Evolutionary conservation across 2,329 filamentous ascomycete species (phyloP), one percentile per base, ranked within the genome.

Genomic region (Teratosphaeria gauchensis): DNA sequence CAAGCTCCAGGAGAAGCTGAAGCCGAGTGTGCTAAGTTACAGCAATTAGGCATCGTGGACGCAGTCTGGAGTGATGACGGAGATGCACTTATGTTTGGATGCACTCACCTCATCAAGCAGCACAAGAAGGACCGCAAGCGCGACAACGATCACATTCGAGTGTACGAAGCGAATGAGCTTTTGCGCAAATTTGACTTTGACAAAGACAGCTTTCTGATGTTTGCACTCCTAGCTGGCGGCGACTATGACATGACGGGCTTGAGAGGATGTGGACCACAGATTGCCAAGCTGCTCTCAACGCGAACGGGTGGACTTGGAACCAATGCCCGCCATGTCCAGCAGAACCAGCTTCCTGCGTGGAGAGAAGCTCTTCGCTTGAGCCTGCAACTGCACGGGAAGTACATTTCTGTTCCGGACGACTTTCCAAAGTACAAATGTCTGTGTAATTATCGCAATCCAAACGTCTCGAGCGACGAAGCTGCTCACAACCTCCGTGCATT

Each of bases 51-150:
- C 0, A 59, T 80, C 11, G 76, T 80, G 0, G 78, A 80, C 61
- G 77, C 77, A 6, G 76, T 80, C 1, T 80, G 75, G 74, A 75
- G 74, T 0, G 75, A 80, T 48, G 78, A 80, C 57, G 72, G 73
- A 1, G 78, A 81, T 51, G 66, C 68, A 0, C 69, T 80, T 14
- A 76, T 81, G 75, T 80, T 80, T 55, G 77, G 78, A 3, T 76
- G 73, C 59, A 71, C 66, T 1, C 69, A 73, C 1, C 66, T 80
- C n/a, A 71, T 81, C 42, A 66, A 71, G 56, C 52, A 61, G 30
- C 62, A 68, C 56, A 63, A 63, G 55, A 73, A 73, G 3, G 75
- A 70, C 57, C 69, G 65, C 1, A 67, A 74, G 1, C 66, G 77
- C 14, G 69, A 79, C 24, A 62, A 69, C 14, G 63, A 64, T 38